A percentile compares a stretch with the other conserved stretches of the same genome.
Conservation (phyloP, 2,329 filamentous ascomycete genomes). For the Sphaerulina vaccinii region DNA sequence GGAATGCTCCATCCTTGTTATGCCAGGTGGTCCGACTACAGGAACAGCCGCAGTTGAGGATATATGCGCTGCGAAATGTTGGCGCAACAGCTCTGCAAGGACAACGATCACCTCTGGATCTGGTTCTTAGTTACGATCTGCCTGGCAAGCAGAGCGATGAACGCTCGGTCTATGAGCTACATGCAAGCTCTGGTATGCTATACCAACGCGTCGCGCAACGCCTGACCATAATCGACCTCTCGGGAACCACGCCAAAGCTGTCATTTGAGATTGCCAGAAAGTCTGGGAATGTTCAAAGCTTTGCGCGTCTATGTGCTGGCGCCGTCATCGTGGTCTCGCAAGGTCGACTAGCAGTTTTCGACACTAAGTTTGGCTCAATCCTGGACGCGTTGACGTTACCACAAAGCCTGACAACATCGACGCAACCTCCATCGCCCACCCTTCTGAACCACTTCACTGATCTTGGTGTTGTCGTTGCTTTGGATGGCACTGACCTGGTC, state of each 20-base stretch:
- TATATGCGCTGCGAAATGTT: slow-evolving; percentile 21
- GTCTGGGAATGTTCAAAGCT: slow-evolving; percentile 55
- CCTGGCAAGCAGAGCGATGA: slow-evolving; percentile 17
- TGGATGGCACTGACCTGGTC: slow-evolving; percentile 63
- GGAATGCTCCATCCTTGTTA: slow-evolving; percentile 18
- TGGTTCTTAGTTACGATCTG: slow-evolving; percentile 28
- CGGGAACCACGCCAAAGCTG: slow-evolving; percentile 60
- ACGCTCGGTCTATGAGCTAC: slow-evolving; percentile 30
- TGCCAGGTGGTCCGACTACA: slow-evolving; percentile 22
- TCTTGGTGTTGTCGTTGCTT: slow-evolving; percentile 63
- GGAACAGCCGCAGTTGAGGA: slow-evolving; percentile 18
- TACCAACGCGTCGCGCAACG: slow-evolving; percentile 57
- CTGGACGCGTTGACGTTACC: slow-evolving; percentile 44
- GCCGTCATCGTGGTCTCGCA: slow-evolving; percentile 63
- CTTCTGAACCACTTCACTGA: slow-evolving; percentile 59
- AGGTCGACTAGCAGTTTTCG: slow-evolving; percentile 61
- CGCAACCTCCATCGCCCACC: neutral
- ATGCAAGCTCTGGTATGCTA: slow-evolving; percentile 63
- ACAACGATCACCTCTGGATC: slow-evolving; percentile 17
- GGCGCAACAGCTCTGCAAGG: slow-evolving; percentile 16
- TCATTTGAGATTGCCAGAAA: slow-evolving; percentile 51
- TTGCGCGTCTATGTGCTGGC: slow-evolving; percentile 65
- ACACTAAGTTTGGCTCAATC: slow-evolving; percentile 62
- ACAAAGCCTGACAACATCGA: neutral
- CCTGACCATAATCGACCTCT: slow-evolving; percentile 64